Base-by-base conservation (phyloP, 2,329 filamentous ascomycete species). In the Alternaria postmessia region DNA sequence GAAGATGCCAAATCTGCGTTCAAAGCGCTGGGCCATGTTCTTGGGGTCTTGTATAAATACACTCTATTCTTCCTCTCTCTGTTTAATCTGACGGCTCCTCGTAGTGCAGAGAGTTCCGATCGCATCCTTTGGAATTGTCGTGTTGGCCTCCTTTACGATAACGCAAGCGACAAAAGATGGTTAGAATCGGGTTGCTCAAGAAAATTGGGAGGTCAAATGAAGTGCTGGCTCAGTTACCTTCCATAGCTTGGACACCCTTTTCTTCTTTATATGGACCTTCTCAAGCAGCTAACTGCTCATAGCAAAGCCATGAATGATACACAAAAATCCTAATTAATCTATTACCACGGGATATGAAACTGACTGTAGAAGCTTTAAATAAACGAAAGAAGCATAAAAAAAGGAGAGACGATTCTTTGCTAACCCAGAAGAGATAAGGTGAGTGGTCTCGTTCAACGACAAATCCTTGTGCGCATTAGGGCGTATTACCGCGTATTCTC, bases 401-500 rank as follows among this genome's bases (percentile, higher is more conserved):
- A 30, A 11, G 32, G 14, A 16, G 32, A 16, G 12, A 14, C 32
- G 11, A 30, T 11, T 12, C 5, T 9, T 9, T 30, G 11, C 28
- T 30, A 30, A 30, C 34, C 34, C 14, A 38, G n/a, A 38, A 18
- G 36, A 38, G 36, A 38, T n/a, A 38, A 16, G n/a, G 7, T 11
- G 8, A 20, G n/a, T 4, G 36, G 16, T 8, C 36, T 38, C 36
- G 36, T 38, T 18, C 16, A 11, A 8, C 16, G 6, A 14, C 34
- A 14, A 16, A 36, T 16, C 14, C 34, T 36, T 14, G 34, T 36
- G 34, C 34, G 34, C 34, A 36, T 36, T 36, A 2, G 11, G 7
- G 16, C 44, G 44, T 47, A 47, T 47, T 14, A 1, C 26, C 44
- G n/a, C 44, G 44, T 47, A 32, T 47, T 47, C 44, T 47, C 44